Percentiles rank a stretch among this genome's conserved stretches.
phyloP scores from a whole-genome alignment of 1,139 yeast genomes.

The Casaregolazyma lundiana region DNA sequence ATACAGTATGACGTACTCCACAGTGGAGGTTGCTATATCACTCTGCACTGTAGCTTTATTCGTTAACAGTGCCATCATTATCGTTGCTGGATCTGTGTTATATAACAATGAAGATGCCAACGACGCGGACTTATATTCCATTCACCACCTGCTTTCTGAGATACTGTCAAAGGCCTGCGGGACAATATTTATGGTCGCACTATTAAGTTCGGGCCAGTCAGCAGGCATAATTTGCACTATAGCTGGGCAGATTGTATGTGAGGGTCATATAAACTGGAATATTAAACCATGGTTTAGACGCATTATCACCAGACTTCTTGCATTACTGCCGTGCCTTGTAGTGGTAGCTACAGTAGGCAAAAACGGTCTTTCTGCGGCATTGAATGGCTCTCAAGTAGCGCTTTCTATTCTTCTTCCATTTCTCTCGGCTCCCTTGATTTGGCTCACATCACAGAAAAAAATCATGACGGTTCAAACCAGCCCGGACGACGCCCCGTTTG shows the following conservation, averaged over 20 bases:
- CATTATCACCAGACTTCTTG: constrained; percentile 61
- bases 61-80: constrained; percentile 71
- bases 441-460: constrained; percentile 59
- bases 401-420: constrained; percentile 69
- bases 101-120: constrained; percentile 55
- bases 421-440: constrained; percentile 71
- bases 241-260: constrained; percentile 82
- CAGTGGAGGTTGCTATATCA: constrained; percentile 60
- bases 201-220: constrained; percentile 71
- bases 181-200: constrained; percentile 69
- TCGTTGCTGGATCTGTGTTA: constrained; percentile 71
- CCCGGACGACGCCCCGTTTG: constrained; percentile 9
- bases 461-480: constrained; percentile 50
- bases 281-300: constrained; percentile 74
- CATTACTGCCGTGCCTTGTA: constrained; percentile 66
- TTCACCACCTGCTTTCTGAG: constrained; percentile 52
- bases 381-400: constrained; percentile 74
- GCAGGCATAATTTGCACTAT: constrained; percentile 86
- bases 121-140: constrained; percentile 71
- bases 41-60: constrained; percentile 71
- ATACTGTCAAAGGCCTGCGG: constrained; percentile 71
- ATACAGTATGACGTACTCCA: constrained; percentile 62
- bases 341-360: constrained; percentile 56
- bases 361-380: constrained; percentile 56
- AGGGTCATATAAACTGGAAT: constrained; percentile 76